These are phyloP conservation scores for Acacia confusa DNA, from an alignment of 306 rosid species.

Conservation along the genomic window DNA sequence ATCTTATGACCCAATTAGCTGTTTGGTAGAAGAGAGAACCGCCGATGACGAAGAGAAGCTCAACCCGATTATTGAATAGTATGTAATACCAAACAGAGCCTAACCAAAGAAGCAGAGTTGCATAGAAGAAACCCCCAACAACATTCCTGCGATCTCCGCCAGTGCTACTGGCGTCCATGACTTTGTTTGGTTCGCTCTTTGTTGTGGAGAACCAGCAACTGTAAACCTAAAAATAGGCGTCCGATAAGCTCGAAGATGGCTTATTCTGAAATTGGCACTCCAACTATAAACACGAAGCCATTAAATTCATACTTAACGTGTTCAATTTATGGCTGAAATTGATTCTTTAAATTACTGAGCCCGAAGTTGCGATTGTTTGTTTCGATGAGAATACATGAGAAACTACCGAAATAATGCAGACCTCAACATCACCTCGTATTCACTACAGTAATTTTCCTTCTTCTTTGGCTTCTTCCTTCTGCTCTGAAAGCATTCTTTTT, in stretches of 20 bases:
- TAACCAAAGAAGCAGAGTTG: conserved; percentile 61
- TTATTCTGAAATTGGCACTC: neutral
- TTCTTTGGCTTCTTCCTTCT: too few relatives aligned
- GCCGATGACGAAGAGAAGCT: conserved; percentile 53
- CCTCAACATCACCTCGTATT: neutral
- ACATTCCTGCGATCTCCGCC: conserved; percentile 28
- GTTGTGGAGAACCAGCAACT: neutral
- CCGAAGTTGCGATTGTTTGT: neutral
- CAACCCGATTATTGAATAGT: conserved; percentile 44
- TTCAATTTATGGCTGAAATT: neutral
- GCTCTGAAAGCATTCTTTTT: too few relatives aligned
- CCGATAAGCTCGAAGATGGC: neutral
- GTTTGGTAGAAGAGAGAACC: conserved; percentile 68
- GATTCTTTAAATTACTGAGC: neutral
- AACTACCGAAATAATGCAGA: neutral
- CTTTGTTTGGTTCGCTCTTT: neutral
- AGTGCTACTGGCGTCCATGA: neutral
- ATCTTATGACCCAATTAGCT: conserved; percentile 56
- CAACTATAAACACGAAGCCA: neutral
- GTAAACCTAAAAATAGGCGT: neutral
- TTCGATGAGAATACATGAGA: neutral
- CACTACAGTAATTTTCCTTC: too few relatives aligned
- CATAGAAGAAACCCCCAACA: conserved; percentile 58
- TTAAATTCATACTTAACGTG: neutral
- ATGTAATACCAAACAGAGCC: conserved; percentile 58